A percentile compares a stretch with the other conserved stretches of the same genome.
phyloP scores from a whole-genome alignment of 2,329 filamentous ascomycete species.

The Fusarium algeriense region DNA sequence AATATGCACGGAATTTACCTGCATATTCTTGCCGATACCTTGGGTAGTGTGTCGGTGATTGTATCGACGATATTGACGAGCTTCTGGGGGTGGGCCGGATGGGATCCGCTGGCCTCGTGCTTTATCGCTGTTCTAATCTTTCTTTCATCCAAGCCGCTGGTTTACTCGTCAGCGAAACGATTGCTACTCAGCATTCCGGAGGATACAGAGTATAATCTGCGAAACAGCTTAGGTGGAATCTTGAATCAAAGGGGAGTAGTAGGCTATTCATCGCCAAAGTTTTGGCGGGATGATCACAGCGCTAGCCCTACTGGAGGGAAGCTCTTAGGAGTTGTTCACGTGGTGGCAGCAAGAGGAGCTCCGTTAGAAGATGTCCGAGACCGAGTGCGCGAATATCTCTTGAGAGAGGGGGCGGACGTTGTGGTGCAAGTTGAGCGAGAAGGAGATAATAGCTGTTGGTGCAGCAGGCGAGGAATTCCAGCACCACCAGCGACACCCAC shows the following conservation, averaged over 20 bases:
- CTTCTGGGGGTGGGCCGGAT: constrained; percentile 89
- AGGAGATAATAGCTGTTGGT: constrained; percentile 76
- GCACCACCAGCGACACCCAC: constrained; percentile 48
- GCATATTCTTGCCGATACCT: constrained; percentile 92
- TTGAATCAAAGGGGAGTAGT: constrained; percentile 85
- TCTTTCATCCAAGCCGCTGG: constrained; percentile 88
- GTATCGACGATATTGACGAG: constrained; percentile 90
- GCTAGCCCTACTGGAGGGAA: constrained; percentile 60
- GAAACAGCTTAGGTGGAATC: constrained; percentile 87
- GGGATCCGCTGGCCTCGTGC: constrained; percentile 94
- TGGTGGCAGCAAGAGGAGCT: constrained; percentile 78
- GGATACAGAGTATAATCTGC: constrained; percentile 86
- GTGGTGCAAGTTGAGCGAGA: constrained; percentile 91
- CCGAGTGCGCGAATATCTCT: constrained; percentile 78
- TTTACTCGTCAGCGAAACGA: constrained; percentile 84
- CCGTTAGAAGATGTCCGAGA: constrained; percentile 87
- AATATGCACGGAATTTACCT: constrained; percentile 99
- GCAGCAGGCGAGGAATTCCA: constrained; percentile 52
- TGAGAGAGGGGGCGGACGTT: constrained; percentile 79
- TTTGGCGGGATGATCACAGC: constrained; percentile 85
- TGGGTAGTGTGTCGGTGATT: constrained; percentile 95
- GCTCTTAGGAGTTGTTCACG: constrained; percentile 86
- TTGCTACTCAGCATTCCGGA: constrained; percentile 87
- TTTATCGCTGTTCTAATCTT: constrained; percentile 95
- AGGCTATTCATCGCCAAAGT: constrained; percentile 87